Base-by-base conservation (phyloP, 2,329 filamentous ascomycete genomes). In the Parasarocladium wereldwijsianum region DNA sequence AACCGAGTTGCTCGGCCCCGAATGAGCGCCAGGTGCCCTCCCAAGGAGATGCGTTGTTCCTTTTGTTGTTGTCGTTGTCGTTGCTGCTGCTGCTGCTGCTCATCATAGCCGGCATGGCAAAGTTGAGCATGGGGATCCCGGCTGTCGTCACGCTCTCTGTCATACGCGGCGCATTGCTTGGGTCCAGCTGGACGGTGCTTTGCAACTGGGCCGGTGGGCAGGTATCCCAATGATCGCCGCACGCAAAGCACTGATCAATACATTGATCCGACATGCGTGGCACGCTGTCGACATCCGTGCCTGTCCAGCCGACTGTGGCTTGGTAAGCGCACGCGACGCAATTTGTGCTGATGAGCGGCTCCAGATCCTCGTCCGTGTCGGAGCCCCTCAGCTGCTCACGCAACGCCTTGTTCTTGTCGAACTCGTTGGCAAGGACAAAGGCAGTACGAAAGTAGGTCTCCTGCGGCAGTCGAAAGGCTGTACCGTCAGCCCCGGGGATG, bases 1-100 rank as follows among this genome's bases (percentile, higher is more conserved):
- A 36, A 17, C 34, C 34, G 20, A 36, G 34, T 26, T 36, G 32
- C 32, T 36, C 34, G 14, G 34, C 34, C 27, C 34, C 32, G 25
- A 36, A 36, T 12, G 34, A 36, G 32, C 34, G 34, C 32, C 32
- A 34, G 11, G 32, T 34, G 32, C 32, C 32, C 32, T 34, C 11
- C 32, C 32, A 34, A 22, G 32, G 32, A 11, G 32, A 34, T 19
- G 10, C 26, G n/a, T n/a, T n/a, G n/a, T n/a, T n/a, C n/a, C n/a
- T n/a, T n/a, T n/a, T n/a, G n/a, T n/a, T n/a, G n/a, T n/a, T n/a
- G n/a, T n/a, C n/a, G n/a, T n/a, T n/a, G n/a, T n/a, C n/a, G n/a
- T n/a, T n/a, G n/a, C n/a, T n/a, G n/a, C n/a, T n/a, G 29, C 26
- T 34, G 14, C 29, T 29, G 17, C 28, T 34, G 32, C 19, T 30